phyloP scores from a whole-genome alignment of 2,329 filamentous ascomycete genomes.

The Pseudocercospora fijiensis region DNA sequence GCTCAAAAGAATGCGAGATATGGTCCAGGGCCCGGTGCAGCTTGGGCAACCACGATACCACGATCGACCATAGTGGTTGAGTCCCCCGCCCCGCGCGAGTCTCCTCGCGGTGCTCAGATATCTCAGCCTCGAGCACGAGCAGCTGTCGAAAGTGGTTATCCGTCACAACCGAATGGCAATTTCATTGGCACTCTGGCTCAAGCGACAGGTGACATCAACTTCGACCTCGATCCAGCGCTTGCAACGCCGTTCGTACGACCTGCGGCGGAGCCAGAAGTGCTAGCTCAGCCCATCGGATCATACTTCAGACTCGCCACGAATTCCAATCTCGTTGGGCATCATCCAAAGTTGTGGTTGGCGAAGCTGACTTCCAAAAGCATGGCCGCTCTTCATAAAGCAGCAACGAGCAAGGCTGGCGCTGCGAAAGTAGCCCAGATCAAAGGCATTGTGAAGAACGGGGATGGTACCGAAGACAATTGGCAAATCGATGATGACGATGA shows the following conservation, averaged over 20 bases:
- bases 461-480: slow-evolving; percentile 62
- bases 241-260: slow-evolving; percentile 26
- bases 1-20: slow-evolving; percentile 30
- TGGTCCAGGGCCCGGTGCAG: slow-evolving; percentile 47
- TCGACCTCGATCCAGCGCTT: slow-evolving; percentile 29
- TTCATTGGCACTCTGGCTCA: slow-evolving; percentile 19
- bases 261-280: slow-evolving; percentile 32
- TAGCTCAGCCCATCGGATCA: slow-evolving; percentile 50
- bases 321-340: slow-evolving; percentile 55
- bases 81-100: slow-evolving; percentile 14
- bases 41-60: slow-evolving; percentile 28
- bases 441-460: slow-evolving; percentile 32
- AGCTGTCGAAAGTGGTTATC: slow-evolving; percentile 3
- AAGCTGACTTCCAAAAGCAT: slow-evolving; percentile 60
- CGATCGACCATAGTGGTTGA: slow-evolving; percentile 15
- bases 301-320: slow-evolving; percentile 68
- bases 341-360: slow-evolving; percentile 62
- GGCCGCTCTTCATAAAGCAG: slow-evolving; percentile 62
- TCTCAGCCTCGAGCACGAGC: slow-evolving; percentile 13
- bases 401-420: slow-evolving; percentile 55
- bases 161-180: slow-evolving; percentile 5
- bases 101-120: slow-evolving; percentile 8
- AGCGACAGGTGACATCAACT: slow-evolving; percentile 18
- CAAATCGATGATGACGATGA: slow-evolving; percentile 70
- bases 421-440: slow-evolving; percentile 22